A percentile compares a stretch with the other conserved stretches of the same genome.
phyloP scores from a whole-genome alignment of 2,329 filamentous ascomycete species.

The Talaromyces sp. region DNA sequence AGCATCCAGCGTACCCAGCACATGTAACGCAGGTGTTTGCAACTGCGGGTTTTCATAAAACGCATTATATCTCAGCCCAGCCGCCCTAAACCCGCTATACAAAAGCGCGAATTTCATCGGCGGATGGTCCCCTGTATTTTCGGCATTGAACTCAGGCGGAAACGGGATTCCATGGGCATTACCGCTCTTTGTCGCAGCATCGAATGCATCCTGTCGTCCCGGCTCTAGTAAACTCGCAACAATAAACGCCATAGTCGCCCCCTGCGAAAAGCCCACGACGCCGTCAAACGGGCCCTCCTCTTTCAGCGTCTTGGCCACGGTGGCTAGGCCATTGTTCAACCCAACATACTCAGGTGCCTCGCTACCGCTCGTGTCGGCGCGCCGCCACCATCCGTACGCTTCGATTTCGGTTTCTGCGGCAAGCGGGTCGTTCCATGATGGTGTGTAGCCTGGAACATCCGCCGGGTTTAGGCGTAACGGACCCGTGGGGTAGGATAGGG shows the following conservation, averaged over 20 bases:
- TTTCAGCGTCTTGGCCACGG: constrained; percentile 58
- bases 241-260: constrained; percentile 66
- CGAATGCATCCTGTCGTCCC: constrained; percentile 43
- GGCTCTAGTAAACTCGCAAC: constrained; percentile 67
- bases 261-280: constrained; percentile 78
- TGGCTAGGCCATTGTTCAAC: constrained; percentile 62
- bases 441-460: constrained; percentile 66
- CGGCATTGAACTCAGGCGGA: constrained; percentile 43
- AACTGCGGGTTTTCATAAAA: constrained; percentile 69
- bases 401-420: constrained; percentile 54
- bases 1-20: constrained; percentile 76
- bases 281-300: constrained; percentile 68
- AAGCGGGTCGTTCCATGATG: constrained; percentile 35
- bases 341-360: constrained; percentile 59
- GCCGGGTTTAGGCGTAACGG: constrained; percentile 58
- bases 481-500: constrained; percentile 64
- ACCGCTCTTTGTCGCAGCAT: constrained; percentile 9
- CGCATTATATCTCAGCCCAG: constrained; percentile 56
- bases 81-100: constrained; percentile 73
- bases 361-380: constrained; percentile 49
- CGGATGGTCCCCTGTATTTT: constrained; percentile 38
- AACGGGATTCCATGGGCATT: constrained; percentile 42
- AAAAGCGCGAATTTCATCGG: constrained; percentile 65
- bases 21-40: constrained; percentile 71
- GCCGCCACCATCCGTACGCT: constrained; percentile 79